Evolutionary conservation across 192 early-diverging fungal species (phyloP).

Genomic region (Phycomyces blakesleeanus): DNA sequence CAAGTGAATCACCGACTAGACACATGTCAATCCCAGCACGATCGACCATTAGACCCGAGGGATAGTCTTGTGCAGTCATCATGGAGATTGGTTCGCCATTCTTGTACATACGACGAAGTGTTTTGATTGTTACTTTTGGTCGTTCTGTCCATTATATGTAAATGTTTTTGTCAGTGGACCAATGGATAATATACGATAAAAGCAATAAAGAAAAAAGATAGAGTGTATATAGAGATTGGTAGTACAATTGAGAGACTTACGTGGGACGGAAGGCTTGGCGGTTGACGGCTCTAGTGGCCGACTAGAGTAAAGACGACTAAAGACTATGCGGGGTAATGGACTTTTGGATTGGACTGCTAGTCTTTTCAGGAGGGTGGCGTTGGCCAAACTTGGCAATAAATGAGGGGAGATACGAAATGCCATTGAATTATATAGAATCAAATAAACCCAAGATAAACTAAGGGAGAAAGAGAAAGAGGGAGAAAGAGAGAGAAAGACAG

Average conservation of each 20-base stretch:
- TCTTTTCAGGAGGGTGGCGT: not conserved
- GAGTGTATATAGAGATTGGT: too few relatives aligned
- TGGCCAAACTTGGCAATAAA: not conserved
- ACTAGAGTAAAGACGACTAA: conserved; percentile 17
- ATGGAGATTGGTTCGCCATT: conserved; percentile 77
- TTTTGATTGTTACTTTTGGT: conserved; percentile 84
- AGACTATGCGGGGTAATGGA: conserved; percentile 1
- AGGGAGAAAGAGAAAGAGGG: too few relatives aligned
- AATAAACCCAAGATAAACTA: too few relatives aligned
- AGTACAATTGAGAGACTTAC: conserved; percentile 10
- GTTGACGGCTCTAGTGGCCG: conserved; percentile 13
- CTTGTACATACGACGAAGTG: conserved; percentile 70
- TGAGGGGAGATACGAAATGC: not conserved
- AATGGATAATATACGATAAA: too few relatives aligned
- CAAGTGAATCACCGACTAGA: conserved; percentile 93
- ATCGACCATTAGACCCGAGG: conserved; percentile 81
- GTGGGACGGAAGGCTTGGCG: conserved; percentile 9
- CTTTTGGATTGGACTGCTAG: conserved; percentile 3
- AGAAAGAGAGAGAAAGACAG: too few relatives aligned
- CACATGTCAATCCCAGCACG: conserved; percentile 80
- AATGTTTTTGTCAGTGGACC: not conserved
- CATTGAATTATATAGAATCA: not conserved
- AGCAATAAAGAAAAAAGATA: too few relatives aligned
- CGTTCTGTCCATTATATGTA: too few relatives aligned
- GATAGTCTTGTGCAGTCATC: conserved; percentile 98